These are phyloP conservation scores for Passalora sequoiae DNA, from an alignment of 2,329 filamentous ascomycete genomes.

Conservation along the genomic window DNA sequence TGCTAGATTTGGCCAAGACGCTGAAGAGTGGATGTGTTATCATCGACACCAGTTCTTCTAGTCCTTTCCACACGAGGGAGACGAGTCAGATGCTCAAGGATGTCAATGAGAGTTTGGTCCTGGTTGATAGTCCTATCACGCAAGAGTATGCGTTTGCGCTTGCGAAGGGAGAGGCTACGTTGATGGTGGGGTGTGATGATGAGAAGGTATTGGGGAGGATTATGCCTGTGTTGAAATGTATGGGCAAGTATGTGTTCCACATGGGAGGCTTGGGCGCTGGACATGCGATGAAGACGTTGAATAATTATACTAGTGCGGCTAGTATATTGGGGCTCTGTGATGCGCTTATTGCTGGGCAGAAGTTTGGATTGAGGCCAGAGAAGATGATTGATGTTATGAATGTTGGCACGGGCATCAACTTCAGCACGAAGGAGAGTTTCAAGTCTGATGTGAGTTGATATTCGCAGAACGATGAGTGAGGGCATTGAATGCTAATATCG, in stretches of 20 bases:
- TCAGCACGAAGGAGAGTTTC: conserved; percentile 30
- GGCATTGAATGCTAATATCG: not conserved
- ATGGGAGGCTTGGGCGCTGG: conserved; percentile 32
- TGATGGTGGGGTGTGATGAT: conserved; percentile 33
- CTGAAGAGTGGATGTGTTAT: conserved; percentile 27
- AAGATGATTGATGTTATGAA: conserved; percentile 39
- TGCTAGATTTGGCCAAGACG: conserved; percentile 23
- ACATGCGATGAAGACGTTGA: conserved; percentile 34
- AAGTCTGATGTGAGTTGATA: conserved; percentile 15
- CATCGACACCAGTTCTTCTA: conserved; percentile 32
- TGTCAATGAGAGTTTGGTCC: conserved; percentile 22
- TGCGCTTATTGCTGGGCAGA: conserved; percentile 31
- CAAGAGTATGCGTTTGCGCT: conserved; percentile 31
- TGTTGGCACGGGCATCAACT: conserved; percentile 37
- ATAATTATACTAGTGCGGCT: conserved; percentile 29
- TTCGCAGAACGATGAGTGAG: not conserved
- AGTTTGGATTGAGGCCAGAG: conserved; percentile 31
- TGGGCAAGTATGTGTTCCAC: conserved; percentile 31
- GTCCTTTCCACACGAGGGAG: conserved; percentile 30
- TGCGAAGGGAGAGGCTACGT: conserved; percentile 30
- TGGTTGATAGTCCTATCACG: conserved; percentile 33
- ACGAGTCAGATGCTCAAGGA: conserved; percentile 26
- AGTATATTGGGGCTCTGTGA: conserved; percentile 30
- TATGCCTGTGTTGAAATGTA: conserved; percentile 30
- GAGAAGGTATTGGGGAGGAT: conserved; percentile 24